Evolutionary conservation across 2,329 filamentous ascomycete species (phyloP).

Genomic region (Immersiporthe knoxdaviesiana): DNA sequence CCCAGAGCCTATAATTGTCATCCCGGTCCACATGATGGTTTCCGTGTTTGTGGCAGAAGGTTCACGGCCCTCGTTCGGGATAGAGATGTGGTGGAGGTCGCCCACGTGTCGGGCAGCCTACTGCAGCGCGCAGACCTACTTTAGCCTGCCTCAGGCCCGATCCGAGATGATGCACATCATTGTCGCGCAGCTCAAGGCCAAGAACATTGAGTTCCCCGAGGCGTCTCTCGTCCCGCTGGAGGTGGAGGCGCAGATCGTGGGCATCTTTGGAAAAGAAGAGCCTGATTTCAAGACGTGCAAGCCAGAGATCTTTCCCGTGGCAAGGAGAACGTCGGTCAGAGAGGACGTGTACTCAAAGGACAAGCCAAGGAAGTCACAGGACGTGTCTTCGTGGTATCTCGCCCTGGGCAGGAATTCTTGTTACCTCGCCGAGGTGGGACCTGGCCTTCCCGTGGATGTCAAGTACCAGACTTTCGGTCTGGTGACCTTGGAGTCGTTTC

Average conservation of each 20-base stretch:
- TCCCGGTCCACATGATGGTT: slow-evolving; percentile 55
- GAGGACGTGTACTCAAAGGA: slow-evolving; percentile 43
- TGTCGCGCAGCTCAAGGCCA: slow-evolving; percentile 42
- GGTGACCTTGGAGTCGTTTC: slow-evolving; percentile 55
- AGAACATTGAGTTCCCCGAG: slow-evolving; percentile 39
- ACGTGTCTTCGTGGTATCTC: slow-evolving; percentile 58
- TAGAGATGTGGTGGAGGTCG: slow-evolving; percentile 62
- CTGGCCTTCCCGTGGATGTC: slow-evolving; percentile 50
- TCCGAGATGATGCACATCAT: slow-evolving; percentile 55
- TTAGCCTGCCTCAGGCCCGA: slow-evolving; percentile 51
- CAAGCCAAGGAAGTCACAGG: slow-evolving; percentile 49
- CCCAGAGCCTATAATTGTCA: slow-evolving; percentile 43
- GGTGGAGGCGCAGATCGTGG: slow-evolving; percentile 50
- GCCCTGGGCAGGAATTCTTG: slow-evolving; percentile 58
- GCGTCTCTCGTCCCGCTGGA: slow-evolving; percentile 49
- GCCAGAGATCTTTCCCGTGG: slow-evolving; percentile 56
- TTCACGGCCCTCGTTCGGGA: slow-evolving; percentile 51
- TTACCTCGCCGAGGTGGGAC: slow-evolving; percentile 54
- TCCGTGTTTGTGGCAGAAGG: slow-evolving; percentile 57
- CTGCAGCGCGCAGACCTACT: slow-evolving; percentile 53
- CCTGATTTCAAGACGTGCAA: slow-evolving; percentile 40
- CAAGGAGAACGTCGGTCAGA: slow-evolving; percentile 49
- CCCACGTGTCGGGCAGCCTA: slow-evolving; percentile 49
- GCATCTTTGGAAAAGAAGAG: slow-evolving; percentile 51
- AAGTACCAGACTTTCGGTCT: slow-evolving; percentile 56